Evolutionary conservation across 1,139 yeast genomes (phyloP), one percentile per base, ranked within the genome.

Genomic region (Saccharomycopsis phalli): DNA sequence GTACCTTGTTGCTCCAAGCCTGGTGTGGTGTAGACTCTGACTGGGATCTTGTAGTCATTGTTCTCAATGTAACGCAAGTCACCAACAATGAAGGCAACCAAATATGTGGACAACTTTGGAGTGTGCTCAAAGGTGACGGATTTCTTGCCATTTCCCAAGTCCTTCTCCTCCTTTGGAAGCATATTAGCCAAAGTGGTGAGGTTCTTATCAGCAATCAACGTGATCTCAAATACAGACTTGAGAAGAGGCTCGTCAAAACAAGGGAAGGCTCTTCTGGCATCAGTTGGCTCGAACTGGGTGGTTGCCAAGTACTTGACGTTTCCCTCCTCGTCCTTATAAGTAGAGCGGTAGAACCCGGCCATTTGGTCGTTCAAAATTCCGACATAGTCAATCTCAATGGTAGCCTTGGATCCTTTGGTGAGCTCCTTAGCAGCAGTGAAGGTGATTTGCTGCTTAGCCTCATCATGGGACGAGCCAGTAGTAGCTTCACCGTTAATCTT

Each of bases 251-350:
- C 95, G 59, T 86, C 95, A 52, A 80, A 76, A 57, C 91, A 83
- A 17, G 95, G 95, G 67, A 86, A 84, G 3, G 95, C 94, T 51
- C 88, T 71, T 53, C 95, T 74, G 49, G 94, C 88, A 57, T 83
- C 94, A 13, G 93, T 81, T 21, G 94, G 80, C 61, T 86, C 95
- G 66, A 86, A 81, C 61, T 86, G 95, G 7, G 95, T 83, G 31
- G 93, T 77, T 26, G 84, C 77, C 69, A 83, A 71, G 51, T 71
- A 71, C 51, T 76, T 73, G 26, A 45, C 42, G 35, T 44, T 35
- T 17, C 47, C 65, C n/a, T 82, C 86, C 17, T 66, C 59, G 49
- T 74, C 70, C 49, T 63, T 61, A 58, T 83, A 84, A 34, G 73
- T 63, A 4, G 94, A 81, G 51, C 83, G 69, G 64, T 86, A 86